Conservation (phyloP, 352 stramenopile genomes). For the Phytophthora fragariae region DNA sequence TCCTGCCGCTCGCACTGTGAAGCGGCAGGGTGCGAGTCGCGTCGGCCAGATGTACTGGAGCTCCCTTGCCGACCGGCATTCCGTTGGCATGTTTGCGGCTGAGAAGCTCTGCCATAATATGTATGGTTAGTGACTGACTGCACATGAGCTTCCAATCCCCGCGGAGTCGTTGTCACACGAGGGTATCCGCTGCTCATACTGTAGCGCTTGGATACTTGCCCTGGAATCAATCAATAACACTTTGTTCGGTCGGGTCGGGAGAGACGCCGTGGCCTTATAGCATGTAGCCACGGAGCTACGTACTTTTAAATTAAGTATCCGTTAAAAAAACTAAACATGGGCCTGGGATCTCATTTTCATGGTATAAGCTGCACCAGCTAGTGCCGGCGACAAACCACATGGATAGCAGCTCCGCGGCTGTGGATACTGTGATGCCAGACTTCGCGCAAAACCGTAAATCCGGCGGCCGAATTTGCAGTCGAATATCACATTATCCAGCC, state of each 20-base stretch:
- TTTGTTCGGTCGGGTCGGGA: background rate
- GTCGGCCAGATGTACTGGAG: background rate
- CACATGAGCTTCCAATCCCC: background rate
- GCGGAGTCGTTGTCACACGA: background rate
- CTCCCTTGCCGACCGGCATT: background rate
- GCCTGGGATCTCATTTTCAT: constrained; percentile 22
- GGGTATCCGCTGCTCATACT: background rate
- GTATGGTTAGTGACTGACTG: background rate
- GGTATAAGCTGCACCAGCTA: no score
- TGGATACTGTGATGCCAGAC: constrained; percentile 13
- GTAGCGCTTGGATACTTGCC: no score
- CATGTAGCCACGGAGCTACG: background rate
- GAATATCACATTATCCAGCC: constrained; percentile 1
- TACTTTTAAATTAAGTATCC: background rate
- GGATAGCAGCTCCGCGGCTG: background rate
- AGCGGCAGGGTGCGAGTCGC: no score
- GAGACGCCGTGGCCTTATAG: background rate
- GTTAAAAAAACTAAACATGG: background rate
- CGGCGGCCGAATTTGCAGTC: background rate
- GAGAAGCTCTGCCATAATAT: constrained; percentile 16
- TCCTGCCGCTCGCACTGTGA: background rate
- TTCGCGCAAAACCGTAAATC: background rate
- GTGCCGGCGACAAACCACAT: no score
- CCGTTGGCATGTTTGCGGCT: constrained; percentile 24
- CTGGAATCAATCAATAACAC: background rate